Percentiles rank a stretch among this genome's conserved stretches.
Evolutionary conservation across 129 eudicot species (phyloP).

Genomic region (Chrysanthemum seticuspe): DNA sequence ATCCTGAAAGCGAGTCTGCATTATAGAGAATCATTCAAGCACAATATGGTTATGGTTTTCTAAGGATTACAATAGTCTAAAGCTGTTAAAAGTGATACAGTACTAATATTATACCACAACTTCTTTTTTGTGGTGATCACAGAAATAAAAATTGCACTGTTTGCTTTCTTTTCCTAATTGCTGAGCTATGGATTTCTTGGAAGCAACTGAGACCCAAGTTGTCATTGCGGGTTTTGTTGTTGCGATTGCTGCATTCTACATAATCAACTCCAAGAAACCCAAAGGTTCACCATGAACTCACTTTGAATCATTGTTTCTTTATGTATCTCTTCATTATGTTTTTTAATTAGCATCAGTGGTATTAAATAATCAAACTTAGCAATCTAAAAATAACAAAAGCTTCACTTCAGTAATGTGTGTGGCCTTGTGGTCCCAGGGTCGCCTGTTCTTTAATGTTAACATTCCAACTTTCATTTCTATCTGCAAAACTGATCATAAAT

Average conservation of each 20-base stretch:
- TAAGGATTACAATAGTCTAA: neutral
- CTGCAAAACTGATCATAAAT: slow-evolving; percentile 10
- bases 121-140: slow-evolving; percentile 25
- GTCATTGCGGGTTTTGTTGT: slow-evolving; percentile 21
- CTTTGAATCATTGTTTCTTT: slow-evolving; percentile 11
- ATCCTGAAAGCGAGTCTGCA: slow-evolving; percentile 11
- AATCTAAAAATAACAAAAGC: too few relatives aligned
- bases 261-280: slow-evolving; percentile 25
- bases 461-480: neutral
- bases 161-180: slow-evolving; percentile 1
- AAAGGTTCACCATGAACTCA: slow-evolving; percentile 30
- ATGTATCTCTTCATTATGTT: too few relatives aligned
- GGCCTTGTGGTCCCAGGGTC: too few relatives aligned
- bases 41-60: slow-evolving; percentile 4
- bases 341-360: too few relatives aligned
- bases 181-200: slow-evolving; percentile 27
- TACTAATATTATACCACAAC: slow-evolving; percentile 13
- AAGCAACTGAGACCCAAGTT: slow-evolving; percentile 22
- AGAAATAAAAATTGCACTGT: neutral
- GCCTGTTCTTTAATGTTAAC: neutral
- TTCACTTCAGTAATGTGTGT: too few relatives aligned
- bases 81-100: neutral
- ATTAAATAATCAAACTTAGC: too few relatives aligned
- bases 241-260: slow-evolving; percentile 31
- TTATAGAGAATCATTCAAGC: too few relatives aligned